Conservation (phyloP, 2,329 filamentous ascomycete species). For the Stachybotrys chartarum region DNA sequence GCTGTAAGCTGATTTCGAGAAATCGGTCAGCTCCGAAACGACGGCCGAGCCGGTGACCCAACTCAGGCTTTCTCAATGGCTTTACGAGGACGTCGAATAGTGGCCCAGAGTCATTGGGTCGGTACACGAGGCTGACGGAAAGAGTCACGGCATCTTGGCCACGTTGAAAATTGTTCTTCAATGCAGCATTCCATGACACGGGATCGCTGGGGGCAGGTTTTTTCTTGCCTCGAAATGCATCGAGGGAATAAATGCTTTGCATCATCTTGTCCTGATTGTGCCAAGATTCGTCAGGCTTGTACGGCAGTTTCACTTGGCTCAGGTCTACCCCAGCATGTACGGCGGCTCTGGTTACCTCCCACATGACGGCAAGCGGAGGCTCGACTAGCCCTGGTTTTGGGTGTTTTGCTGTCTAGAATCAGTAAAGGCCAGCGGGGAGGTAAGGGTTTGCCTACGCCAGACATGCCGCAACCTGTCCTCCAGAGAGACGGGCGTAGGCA, state of each 20-base stretch:
- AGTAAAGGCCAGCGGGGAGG: not conserved
- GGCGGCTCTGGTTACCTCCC: conserved; percentile 45
- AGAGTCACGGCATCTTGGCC: conserved; percentile 32
- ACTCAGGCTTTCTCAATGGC: conserved; percentile 38
- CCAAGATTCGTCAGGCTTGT: conserved; percentile 29
- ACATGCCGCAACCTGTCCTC: conserved; percentile 23
- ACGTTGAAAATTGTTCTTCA: conserved; percentile 25
- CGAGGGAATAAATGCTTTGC: conserved; percentile 27
- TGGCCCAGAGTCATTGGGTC: conserved; percentile 24
- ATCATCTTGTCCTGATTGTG: conserved; percentile 37
- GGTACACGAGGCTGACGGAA: conserved; percentile 32
- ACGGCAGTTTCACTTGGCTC: conserved; percentile 23
- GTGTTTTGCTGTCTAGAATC: not conserved
- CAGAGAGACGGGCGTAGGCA: conserved; percentile 1
- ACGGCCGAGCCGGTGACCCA: conserved; percentile 43
- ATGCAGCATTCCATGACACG: conserved; percentile 38
- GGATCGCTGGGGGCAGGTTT: conserved; percentile 40
- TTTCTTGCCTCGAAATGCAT: conserved; percentile 31
- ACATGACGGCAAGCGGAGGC: conserved; percentile 37
- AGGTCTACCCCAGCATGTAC: conserved; percentile 36
- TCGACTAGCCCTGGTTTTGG: not conserved
- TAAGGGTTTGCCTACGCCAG: conserved; percentile 31
- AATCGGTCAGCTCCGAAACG: conserved; percentile 54
- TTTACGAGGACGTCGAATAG: conserved; percentile 39
- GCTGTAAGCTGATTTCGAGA: conserved; percentile 46